Evolutionary conservation across 2,329 filamentous ascomycete genomes (phyloP).

Genomic region (Thielaviopsis euricoi): DNA sequence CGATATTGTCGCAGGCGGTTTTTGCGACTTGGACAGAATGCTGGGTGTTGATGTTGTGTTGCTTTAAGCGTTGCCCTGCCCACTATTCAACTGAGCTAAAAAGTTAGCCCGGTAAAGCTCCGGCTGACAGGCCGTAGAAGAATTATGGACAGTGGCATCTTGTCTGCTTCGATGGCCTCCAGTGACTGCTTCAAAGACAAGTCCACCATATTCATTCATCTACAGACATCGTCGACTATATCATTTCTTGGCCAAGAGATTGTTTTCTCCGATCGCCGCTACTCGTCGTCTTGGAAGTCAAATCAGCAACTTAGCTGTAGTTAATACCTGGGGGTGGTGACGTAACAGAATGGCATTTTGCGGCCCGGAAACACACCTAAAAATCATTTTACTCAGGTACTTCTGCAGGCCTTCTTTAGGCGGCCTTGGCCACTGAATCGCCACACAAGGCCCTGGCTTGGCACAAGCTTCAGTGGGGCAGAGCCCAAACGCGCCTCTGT

Average conservation of each 20-base stretch:
- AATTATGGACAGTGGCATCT: neutral
- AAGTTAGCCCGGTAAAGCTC: neutral
- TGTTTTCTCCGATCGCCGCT: neutral
- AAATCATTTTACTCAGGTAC: too few relatives aligned
- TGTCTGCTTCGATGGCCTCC: too few relatives aligned
- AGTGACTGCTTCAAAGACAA: too few relatives aligned
- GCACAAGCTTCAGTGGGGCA: neutral
- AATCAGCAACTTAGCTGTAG: neutral
- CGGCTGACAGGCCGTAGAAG: neutral
- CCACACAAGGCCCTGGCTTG: neutral
- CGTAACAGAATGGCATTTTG: neutral
- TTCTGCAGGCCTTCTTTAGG: neutral
- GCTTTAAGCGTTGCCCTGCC: neutral
- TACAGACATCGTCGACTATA: too few relatives aligned
- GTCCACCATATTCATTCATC: too few relatives aligned
- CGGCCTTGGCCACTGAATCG: neutral
- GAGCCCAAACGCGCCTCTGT: neutral
- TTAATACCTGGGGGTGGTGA: too few relatives aligned
- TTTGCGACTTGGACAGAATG: neutral
- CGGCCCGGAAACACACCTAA: too few relatives aligned
- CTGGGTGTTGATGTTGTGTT: too few relatives aligned
- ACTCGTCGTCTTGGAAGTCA: neutral
- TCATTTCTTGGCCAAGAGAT: too few relatives aligned
- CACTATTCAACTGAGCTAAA: neutral
- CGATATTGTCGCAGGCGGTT: too few relatives aligned